Evolutionary conservation across 495 filamentous ascomycete species (phyloP).

Genomic region (Daldinia decipiens): DNA sequence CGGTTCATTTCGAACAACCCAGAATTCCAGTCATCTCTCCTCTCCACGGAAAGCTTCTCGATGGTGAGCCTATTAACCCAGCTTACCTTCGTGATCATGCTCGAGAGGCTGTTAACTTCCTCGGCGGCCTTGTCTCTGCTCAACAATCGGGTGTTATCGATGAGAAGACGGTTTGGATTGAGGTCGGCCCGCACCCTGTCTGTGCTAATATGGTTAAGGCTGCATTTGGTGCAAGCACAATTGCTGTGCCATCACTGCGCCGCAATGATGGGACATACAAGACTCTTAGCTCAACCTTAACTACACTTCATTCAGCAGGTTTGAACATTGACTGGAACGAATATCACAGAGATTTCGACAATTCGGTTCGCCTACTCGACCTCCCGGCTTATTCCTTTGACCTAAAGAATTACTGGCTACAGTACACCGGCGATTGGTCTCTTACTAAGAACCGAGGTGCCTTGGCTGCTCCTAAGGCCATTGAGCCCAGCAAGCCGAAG

Average conservation of each 20-base stretch:
- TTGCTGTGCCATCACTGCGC: constrained; percentile 66
- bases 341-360: constrained; percentile 76
- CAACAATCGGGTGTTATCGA: constrained; percentile 59
- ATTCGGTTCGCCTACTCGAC: constrained; percentile 68
- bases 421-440: constrained; percentile 74
- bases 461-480: constrained; percentile 57
- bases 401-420: constrained; percentile 84
- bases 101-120: constrained; percentile 79
- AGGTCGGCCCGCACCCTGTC: constrained; percentile 77
- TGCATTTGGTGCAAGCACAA: constrained; percentile 65
- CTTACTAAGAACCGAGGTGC: constrained; percentile 76
- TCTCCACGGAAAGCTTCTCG: constrained; percentile 69
- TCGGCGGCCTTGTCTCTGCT: constrained; percentile 68
- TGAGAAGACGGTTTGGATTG: constrained; percentile 69
- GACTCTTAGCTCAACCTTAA: constrained; percentile 67
- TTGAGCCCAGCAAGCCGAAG: constrained; percentile 62
- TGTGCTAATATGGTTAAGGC: constrained; percentile 76
- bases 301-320: constrained; percentile 70
- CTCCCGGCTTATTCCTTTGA: constrained; percentile 83
- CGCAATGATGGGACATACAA: constrained; percentile 70
- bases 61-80: constrained; percentile 63
- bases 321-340: constrained; percentile 80
- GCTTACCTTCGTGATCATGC: constrained; percentile 73
- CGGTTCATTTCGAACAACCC: constrained; percentile 68
- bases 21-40: constrained; percentile 79